Evolutionary conservation across 805 yeast genomes (phyloP).

Genomic region (Tetrapisispora taiwanensis): DNA sequence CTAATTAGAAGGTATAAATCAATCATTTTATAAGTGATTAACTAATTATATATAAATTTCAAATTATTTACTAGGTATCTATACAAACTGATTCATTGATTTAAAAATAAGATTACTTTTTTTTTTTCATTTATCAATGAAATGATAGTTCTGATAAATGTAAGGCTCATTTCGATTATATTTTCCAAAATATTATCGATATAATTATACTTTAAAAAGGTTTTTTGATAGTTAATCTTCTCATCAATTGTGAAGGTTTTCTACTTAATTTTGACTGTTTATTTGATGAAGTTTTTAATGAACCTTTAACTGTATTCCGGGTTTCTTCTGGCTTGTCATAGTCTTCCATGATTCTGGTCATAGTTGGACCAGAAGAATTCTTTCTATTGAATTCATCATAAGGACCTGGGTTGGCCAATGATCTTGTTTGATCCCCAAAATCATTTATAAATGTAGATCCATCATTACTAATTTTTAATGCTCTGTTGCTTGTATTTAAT

Average conservation of each 20-base stretch:
- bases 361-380: not conserved
- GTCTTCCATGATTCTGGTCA: slow-evolving; percentile 26
- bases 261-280: slow-evolving; percentile 25
- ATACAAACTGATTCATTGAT: too few relatives aligned
- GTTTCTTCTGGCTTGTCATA: slow-evolving; percentile 33
- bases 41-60: too few relatives aligned
- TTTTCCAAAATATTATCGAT: too few relatives aligned
- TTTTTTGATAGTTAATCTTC: slow-evolving; percentile 17
- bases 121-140: too few relatives aligned
- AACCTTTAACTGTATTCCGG: slow-evolving; percentile 28
- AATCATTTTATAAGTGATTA: too few relatives aligned
- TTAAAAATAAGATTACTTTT: too few relatives aligned
- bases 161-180: too few relatives aligned
- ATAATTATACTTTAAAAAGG: slow-evolving; percentile 14
- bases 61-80: too few relatives aligned
- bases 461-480: slow-evolving; percentile 11
- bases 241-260: slow-evolving; percentile 29
- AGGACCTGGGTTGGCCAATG: too few relatives aligned
- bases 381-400: not conserved
- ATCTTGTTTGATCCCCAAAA: too few relatives aligned
- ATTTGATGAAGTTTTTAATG: slow-evolving; percentile 22
- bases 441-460: not conserved
- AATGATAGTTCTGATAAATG: too few relatives aligned
- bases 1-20: too few relatives aligned
- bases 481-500: slow-evolving; percentile 22